Evolutionary conservation across 2,329 filamentous ascomycete genomes (phyloP), one percentile per base, ranked within the genome.

Genomic region (Parafenestella ontariensis): DNA sequence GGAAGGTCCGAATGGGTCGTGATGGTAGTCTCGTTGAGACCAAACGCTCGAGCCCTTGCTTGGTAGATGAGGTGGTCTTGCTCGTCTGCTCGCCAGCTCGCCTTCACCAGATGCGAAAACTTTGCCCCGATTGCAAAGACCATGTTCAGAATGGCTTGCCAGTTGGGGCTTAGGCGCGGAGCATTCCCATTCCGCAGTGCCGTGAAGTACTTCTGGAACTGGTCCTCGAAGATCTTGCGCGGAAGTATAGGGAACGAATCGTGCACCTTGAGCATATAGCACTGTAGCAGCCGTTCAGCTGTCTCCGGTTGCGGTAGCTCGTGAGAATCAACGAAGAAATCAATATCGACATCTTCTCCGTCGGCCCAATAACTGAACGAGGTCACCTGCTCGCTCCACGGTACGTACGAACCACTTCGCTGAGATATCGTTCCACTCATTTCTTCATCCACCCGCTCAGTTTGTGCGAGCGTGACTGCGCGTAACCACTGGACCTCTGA

Each of bases 51-150:
- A 26, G 76, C 77, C n/a, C 76, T 61, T 17, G 72, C 68, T 49
- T 77, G 76, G 51, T 78, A 79, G 6, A 75, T 49, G 15, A 72
- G 41, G 52, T 78, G 76, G 41, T 77, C 75, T 28, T 54, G 59
- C 18, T 69, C 64, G 17, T 69, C 64, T 3, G 46, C 62, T 45
- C 47, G 54, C 68, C 67, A 70, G 5, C 49, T 54, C 5, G 66
- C 65, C 40, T 71, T 62, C n/a, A 62, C 58, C 24, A 76, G 66
- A 47, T 74, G 66, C n/a, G 71, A 70, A 44, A 76, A 72, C 48
- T 72, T 73, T 33, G 77, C 72, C 4, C 71, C 77, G n/a, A 79
- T 75, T 3, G 77, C 77, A 49, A 79, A 77, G 1, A 79, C 69
- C 23, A 79, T 52, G 36, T 79, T 78, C 47, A 79, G 34, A 17